Evolutionary conservation across 2,329 filamentous ascomycete genomes (phyloP).

Genomic region (Bipolaris oryzae): DNA sequence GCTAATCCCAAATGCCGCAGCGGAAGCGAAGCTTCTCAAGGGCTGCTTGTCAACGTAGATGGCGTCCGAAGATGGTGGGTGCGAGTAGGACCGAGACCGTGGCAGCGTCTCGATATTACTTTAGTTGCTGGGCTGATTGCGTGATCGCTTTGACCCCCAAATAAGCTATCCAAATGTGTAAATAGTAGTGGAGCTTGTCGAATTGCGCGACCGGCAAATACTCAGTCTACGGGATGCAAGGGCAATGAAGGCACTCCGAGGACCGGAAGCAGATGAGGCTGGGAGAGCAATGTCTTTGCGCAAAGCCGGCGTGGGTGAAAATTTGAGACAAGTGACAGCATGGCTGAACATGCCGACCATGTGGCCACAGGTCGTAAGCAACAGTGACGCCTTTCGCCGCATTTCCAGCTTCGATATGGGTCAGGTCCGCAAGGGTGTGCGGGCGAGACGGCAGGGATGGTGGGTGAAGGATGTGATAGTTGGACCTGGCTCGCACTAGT

Average conservation of each 20-base stretch:
- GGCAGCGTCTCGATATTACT: slow-evolving; percentile 3
- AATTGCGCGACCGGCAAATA: slow-evolving; percentile 3
- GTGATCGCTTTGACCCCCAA: slow-evolving; percentile 8
- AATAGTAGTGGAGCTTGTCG: slow-evolving; percentile 1
- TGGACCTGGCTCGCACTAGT: slow-evolving; percentile 16
- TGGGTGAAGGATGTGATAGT: slow-evolving; percentile 27
- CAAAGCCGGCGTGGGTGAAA: slow-evolving; percentile 8
- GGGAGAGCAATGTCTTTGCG: slow-evolving; percentile 7
- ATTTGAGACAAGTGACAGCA: slow-evolving; percentile 36
- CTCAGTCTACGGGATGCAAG: slow-evolving; percentile 6
- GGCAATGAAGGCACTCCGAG: slow-evolving; percentile 3
- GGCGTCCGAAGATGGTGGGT: slow-evolving; percentile 13
- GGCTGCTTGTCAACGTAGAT: slow-evolving; percentile 4
- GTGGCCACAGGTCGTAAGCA: slow-evolving; percentile 7
- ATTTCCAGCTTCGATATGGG: slow-evolving; percentile 24
- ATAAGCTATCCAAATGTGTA: neutral
- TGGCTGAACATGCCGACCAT: slow-evolving; percentile 19
- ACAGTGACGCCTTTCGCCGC: slow-evolving; percentile 21
- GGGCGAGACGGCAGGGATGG: slow-evolving; percentile 36
- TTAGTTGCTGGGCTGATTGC: slow-evolving; percentile 2
- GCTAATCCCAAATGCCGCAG: slow-evolving; percentile 2
- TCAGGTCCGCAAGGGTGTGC: slow-evolving; percentile 29
- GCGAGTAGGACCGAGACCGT: slow-evolving; percentile 10
- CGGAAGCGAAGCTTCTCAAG: neutral
- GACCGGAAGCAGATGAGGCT: neutral